phyloP scores from a whole-genome alignment of 2,329 filamentous ascomycete genomes.

The Sporothrix pseudoabietina region DNA sequence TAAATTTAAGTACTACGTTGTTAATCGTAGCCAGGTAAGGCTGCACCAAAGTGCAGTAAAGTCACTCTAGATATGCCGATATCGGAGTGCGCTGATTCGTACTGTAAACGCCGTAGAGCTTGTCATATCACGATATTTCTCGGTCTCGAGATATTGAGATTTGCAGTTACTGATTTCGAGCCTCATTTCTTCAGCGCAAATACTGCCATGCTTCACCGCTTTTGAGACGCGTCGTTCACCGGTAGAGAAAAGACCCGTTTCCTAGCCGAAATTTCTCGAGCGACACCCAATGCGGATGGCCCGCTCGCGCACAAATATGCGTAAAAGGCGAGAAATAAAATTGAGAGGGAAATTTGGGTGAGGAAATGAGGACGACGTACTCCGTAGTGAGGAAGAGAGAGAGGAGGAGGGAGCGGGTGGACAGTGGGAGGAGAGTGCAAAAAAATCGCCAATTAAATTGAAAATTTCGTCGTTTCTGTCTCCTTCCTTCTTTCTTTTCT shows the following conservation, averaged over 20 bases:
- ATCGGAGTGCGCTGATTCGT: background rate
- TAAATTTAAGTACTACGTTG: background rate
- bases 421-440: background rate
- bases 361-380: no score
- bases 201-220: background rate
- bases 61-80: background rate
- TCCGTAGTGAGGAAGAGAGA: background rate
- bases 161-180: no score
- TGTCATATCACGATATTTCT: background rate
- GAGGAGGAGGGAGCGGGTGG: background rate
- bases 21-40: background rate
- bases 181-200: background rate
- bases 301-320: slow-evolving; percentile 3
- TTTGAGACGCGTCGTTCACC: background rate
- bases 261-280: background rate
- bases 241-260: background rate
- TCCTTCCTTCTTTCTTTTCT: background rate
- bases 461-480: slow-evolving; percentile 3
- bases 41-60: background rate
- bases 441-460: slow-evolving; percentile 4
- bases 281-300: slow-evolving; percentile 13
- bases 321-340: background rate
- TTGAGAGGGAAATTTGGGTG: background rate
- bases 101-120: background rate
- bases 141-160: background rate